A percentile compares a stretch with the other conserved stretches of the same genome.
These are phyloP conservation scores for Colletotrichum cordylinicola DNA, from an alignment of 2,329 filamentous ascomycete genomes.

Conservation along the genomic window DNA sequence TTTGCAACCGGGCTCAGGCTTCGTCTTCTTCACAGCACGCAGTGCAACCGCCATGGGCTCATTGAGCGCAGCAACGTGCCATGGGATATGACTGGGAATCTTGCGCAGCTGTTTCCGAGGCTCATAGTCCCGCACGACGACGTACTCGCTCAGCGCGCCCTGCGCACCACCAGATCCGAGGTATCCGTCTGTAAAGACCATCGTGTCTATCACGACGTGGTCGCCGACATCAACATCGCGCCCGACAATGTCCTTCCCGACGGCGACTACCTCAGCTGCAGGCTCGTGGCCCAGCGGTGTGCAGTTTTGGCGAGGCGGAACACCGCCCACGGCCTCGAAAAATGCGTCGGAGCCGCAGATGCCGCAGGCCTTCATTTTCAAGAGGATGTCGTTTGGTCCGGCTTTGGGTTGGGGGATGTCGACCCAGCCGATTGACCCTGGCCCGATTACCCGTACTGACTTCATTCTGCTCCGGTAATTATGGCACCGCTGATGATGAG, in stretches of 20 bases:
- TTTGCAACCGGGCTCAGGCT: not conserved
- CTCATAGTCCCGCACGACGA: not conserved
- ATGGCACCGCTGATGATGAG: fast-evolving
- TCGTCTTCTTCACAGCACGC: not conserved
- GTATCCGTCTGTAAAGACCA: not conserved
- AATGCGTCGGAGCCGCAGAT: slow-evolving; percentile 2
- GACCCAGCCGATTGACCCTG: not conserved
- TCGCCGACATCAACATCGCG: not conserved
- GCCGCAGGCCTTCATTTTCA: not conserved
- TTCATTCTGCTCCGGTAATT: not conserved
- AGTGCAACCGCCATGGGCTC: slow-evolving; percentile 6
- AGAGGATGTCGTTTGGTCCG: not conserved
- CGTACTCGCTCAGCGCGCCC: not conserved
- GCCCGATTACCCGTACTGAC: not conserved
- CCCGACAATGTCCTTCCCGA: not conserved
- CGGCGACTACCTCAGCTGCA: not conserved
- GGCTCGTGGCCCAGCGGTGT: not conserved
- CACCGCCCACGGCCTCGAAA: not conserved
- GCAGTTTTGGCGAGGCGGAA: not conserved
- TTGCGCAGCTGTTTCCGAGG: not conserved
- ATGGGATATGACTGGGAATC: not conserved
- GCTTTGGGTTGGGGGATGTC: not conserved
- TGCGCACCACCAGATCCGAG: not conserved
- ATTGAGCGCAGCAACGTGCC: not conserved
- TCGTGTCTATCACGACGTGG: not conserved